phyloP scores from a whole-genome alignment of 352 stramenopile species.

The Phytophthora constricta region DNA sequence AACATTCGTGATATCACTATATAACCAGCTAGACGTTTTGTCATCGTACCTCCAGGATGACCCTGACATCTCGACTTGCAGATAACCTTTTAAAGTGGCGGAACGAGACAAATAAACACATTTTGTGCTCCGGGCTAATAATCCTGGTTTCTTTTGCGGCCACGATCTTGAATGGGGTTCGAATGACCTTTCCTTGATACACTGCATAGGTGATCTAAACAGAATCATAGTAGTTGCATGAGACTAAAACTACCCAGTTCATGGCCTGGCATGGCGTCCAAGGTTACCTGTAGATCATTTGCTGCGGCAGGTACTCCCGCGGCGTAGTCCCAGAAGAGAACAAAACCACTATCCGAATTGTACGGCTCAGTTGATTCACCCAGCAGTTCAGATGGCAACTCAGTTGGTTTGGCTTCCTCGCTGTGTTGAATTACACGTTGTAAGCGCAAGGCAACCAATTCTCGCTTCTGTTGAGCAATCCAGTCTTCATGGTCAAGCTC shows the following conservation, averaged over 20 bases:
- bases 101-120: constrained; percentile 41
- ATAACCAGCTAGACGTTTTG: neutral
- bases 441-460: constrained; percentile 48
- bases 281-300: constrained; percentile 43
- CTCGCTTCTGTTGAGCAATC: constrained; percentile 59
- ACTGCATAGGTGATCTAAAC: constrained; percentile 60
- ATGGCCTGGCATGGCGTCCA: neutral
- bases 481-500: constrained; percentile 55
- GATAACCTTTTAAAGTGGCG: constrained; percentile 43
- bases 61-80: constrained; percentile 29
- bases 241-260: neutral
- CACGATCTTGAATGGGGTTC: constrained; percentile 52
- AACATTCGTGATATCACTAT: too few species aligned
- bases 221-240: neutral
- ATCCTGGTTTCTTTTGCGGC: constrained; percentile 37
- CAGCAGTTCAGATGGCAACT: constrained; percentile 3
- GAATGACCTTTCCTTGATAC: constrained; percentile 46
- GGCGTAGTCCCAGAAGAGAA: constrained; percentile 58
- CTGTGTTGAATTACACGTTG: constrained; percentile 47
- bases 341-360: constrained; percentile 43
- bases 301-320: constrained; percentile 29
- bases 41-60: constrained; percentile 50
- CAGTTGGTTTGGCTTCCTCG: constrained; percentile 4
- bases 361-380: constrained; percentile 20
- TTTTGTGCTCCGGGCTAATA: constrained; percentile 31